Evolutionary conservation across 2,329 filamentous ascomycete species (phyloP).

Genomic region (Nectriaceae sp.): DNA sequence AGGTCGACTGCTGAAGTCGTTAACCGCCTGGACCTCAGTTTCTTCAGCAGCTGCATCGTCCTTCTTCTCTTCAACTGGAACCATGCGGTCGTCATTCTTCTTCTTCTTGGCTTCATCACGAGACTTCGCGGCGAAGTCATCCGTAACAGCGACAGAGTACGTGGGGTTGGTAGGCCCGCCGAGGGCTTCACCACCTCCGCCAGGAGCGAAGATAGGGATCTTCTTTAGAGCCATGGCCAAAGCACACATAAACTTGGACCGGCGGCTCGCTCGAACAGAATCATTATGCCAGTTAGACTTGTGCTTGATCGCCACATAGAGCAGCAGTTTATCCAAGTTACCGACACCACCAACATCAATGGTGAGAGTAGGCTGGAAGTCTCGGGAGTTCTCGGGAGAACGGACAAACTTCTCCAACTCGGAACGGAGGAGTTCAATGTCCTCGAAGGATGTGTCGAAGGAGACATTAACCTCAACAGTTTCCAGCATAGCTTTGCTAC

Average conservation of each 20-base stretch:
- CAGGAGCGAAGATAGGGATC: conserved; percentile 82
- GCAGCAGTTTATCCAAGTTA: conserved; percentile 83
- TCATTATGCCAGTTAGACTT: conserved; percentile 95
- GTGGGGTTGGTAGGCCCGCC: conserved; percentile 73
- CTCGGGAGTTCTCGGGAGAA: conserved; percentile 80
- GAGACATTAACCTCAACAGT: conserved; percentile 76
- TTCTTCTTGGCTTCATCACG: conserved; percentile 59
- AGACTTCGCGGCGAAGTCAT: conserved; percentile 65
- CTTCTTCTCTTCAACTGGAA: conserved; percentile 47
- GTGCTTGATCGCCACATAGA: conserved; percentile 84
- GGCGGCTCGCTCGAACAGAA: conserved; percentile 72
- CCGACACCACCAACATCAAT: conserved; percentile 78
- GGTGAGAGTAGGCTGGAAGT: conserved; percentile 84
- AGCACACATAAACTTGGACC: conserved; percentile 97
- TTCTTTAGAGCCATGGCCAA: conserved; percentile 82
- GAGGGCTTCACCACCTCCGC: conserved; percentile 64
- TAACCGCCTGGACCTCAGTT: conserved; percentile 46
- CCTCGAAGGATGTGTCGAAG: conserved; percentile 86
- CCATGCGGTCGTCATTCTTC: conserved; percentile 67
- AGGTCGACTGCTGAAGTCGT: conserved; percentile 45
- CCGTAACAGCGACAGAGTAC: conserved; percentile 77
- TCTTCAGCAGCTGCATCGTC: conserved; percentile 28
- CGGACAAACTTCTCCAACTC: conserved; percentile 87
- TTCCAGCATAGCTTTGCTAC: conserved; percentile 91
- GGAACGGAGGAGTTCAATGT: conserved; percentile 79